Evolutionary conservation across 176 grass and related monocot species (phyloP).

Genomic region (Neostapfia colusana): DNA sequence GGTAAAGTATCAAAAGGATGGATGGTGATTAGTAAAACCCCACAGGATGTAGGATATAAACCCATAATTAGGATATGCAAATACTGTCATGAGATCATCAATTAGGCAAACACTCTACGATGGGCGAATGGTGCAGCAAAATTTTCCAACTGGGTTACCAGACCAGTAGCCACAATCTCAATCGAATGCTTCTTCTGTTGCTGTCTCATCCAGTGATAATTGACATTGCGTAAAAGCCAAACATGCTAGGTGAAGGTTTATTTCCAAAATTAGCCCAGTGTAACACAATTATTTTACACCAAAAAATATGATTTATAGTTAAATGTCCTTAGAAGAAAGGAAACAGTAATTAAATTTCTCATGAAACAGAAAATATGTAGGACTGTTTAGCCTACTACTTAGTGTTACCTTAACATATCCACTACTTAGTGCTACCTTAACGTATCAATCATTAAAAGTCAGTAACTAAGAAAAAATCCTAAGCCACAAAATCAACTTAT

Average conservation of each 20-base stretch:
- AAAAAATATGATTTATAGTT: neutral
- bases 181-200: neutral
- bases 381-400: neutral
- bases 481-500: neutral
- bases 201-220: neutral
- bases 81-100: neutral
- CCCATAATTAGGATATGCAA: slow-evolving; percentile 23
- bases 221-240: neutral
- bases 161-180: neutral
- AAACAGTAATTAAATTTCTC: neutral
- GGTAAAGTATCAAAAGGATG: slow-evolving; percentile 4
- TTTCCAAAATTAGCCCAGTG: neutral
- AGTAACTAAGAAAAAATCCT: neutral
- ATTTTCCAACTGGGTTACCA: neutral
- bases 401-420: neutral
- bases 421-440: neutral
- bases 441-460: too few relatives aligned
- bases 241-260: neutral
- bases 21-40: slow-evolving; percentile 1
- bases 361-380: neutral
- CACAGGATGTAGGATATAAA: neutral
- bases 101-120: neutral
- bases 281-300: neutral
- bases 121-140: neutral
- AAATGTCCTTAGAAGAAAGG: neutral